Evolutionary conservation across 192 early-diverging fungal genomes (phyloP), one percentile per base, ranked within the genome.

Genomic region (Coemansia sp.): DNA sequence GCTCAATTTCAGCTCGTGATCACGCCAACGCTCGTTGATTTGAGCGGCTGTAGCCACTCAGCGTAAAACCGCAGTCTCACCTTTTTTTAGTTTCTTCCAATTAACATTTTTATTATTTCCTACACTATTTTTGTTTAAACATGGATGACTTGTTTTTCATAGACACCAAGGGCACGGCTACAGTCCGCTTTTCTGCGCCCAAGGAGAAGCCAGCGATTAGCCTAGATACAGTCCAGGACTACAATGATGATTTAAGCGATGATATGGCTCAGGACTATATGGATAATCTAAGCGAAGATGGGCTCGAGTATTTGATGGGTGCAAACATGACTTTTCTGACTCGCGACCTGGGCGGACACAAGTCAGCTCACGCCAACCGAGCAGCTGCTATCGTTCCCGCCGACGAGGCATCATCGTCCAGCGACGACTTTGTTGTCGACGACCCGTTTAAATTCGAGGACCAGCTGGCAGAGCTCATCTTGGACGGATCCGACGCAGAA

Each of bases 81-180:
- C n/a, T n/a, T 42, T 44, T 44, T n/a, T 44, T 44, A 34, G 31
- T 14, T 44, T n/a, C 14, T 44, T 44, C 14, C 40, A 44, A 54
- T 56, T 38, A 47, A 26, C 59, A 31, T 66, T 1, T 52, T 26
- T 42, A 54, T 59, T 38, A 47, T 63, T 44, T 66, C 2, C 44
- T 26, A 34, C 23, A 23, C 10, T 20, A n/a, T 50, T 53, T 68
- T 54, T 61, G 44, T 17, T 19, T 22, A 36, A 20, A 15, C n/a
- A 78, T 80, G 77, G 77, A 80, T 65, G 68, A 68, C 44, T 51
- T 80, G 54, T 80, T 80, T 66, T 47, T 65, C 22, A 71, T 80
- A 25, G 77, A 80, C 52, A 80, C 68, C 19, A 53, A 70, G 12
- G 68, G 77, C 17, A 31, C 68, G 23, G 31, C 71, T 46, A 57